Percentiles rank a stretch among this genome's conserved stretches.
These are phyloP conservation scores for Kwoniella europaea DNA, from an alignment of 768 basidiomycete genomes.

Conservation along the genomic window DNA sequence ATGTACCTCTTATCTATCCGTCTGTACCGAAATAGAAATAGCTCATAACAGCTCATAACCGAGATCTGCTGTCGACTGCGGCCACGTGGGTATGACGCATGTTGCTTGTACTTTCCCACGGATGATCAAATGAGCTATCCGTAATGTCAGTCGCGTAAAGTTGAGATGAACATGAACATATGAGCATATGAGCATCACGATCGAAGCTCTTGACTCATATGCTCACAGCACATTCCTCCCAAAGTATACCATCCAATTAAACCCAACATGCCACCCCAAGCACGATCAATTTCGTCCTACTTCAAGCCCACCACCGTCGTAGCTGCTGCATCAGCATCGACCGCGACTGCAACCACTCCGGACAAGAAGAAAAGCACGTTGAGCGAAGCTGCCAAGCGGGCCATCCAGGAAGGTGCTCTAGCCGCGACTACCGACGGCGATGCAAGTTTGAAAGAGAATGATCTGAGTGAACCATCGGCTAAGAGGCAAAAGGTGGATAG, in stretches of 20 bases:
- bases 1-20: too few relatives aligned
- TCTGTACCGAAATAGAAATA: too few relatives aligned
- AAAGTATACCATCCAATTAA: not conserved
- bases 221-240: too few relatives aligned
- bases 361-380: conserved; percentile 11
- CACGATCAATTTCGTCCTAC: conserved; percentile 33
- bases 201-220: too few relatives aligned
- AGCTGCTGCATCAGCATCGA: conserved; percentile 6
- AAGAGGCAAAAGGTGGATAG: conserved; percentile 21
- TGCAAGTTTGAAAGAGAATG: not conserved
- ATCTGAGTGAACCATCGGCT: conserved; percentile 9
- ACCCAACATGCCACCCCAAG: conserved; percentile 28
- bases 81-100: conserved; percentile 3
- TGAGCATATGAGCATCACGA: not conserved
- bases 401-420: conserved; percentile 24
- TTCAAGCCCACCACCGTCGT: conserved; percentile 30
- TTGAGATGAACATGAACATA: not conserved
- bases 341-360: conserved; percentile 11
- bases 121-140: not conserved
- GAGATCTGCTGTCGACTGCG: too few relatives aligned
- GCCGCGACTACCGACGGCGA: not conserved
- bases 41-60: too few relatives aligned
- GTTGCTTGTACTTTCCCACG: not conserved
- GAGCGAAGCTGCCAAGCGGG: conserved; percentile 26
- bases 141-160: conserved; percentile 20